Percentiles rank a stretch among this genome's conserved stretches.
Conservation (phyloP, 805 yeast species). For the Candida namnaoensis region DNA sequence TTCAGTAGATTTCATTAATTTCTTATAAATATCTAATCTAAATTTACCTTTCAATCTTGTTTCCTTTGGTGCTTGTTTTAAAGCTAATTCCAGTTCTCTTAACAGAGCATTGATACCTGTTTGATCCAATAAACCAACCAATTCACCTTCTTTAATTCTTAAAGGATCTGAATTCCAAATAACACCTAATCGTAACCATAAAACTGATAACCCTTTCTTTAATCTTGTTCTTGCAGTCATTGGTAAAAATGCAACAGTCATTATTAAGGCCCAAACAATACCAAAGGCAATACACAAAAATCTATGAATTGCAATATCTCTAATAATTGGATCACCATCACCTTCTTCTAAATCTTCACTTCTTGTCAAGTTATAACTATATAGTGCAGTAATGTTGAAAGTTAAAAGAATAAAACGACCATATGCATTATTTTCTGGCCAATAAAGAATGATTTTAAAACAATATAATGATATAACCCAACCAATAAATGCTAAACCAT, state of each 20-base stretch:
- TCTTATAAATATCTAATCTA: slow-evolving; percentile 42
- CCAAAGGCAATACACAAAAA: slow-evolving; percentile 67
- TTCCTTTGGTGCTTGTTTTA: slow-evolving; percentile 71
- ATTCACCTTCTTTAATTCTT: slow-evolving; percentile 23
- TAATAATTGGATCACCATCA: slow-evolving; percentile 63
- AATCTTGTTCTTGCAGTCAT: slow-evolving; percentile 67
- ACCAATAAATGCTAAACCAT: slow-evolving; percentile 41
- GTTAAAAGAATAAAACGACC: slow-evolving; percentile 68
- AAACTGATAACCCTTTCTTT: slow-evolving; percentile 52
- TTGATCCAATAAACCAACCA: slow-evolving; percentile 17
- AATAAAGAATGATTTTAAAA: slow-evolving; percentile 50
- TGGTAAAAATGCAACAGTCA: slow-evolving; percentile 62
- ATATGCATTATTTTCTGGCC: slow-evolving; percentile 53
- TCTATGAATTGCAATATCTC: slow-evolving; percentile 72
- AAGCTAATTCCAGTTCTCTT: slow-evolving; percentile 47
- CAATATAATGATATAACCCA: slow-evolving; percentile 28
- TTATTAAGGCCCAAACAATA: slow-evolving; percentile 64
- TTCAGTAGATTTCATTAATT: slow-evolving; percentile 46
- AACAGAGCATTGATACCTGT: slow-evolving; percentile 44
- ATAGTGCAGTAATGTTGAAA: slow-evolving; percentile 70
- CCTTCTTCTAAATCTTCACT: slow-evolving; percentile 53
- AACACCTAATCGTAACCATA: slow-evolving; percentile 78
- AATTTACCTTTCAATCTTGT: slow-evolving; percentile 68
- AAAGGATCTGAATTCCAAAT: slow-evolving; percentile 75
- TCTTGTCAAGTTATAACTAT: slow-evolving; percentile 59